These are phyloP conservation scores for Solanum bulbocastanum DNA, from an alignment of 257 asterid species.

Conservation along the genomic window DNA sequence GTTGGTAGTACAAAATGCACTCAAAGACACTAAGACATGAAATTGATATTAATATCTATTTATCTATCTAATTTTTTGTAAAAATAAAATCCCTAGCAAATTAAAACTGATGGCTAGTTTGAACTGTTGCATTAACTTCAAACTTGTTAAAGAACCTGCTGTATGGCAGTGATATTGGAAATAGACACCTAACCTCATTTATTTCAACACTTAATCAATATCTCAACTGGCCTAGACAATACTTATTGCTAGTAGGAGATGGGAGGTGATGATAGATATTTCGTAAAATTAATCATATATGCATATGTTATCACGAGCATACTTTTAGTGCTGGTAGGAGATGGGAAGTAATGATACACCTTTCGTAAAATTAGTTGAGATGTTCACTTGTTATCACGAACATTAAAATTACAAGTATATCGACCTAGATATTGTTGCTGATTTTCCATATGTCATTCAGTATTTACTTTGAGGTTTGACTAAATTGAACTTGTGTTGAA, in stretches of 20 bases:
- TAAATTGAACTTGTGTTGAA: no score
- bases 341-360: accelerated
- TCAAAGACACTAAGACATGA: neutral
- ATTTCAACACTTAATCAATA: neutral
- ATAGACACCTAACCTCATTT: neutral
- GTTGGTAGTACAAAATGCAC: neutral
- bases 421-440: neutral
- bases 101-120: neutral
- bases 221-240: neutral
- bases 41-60: neutral
- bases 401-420: no score
- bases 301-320: no score
- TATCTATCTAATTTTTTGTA: neutral
- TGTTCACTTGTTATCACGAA: no score
- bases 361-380: no score
- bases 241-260: no score
- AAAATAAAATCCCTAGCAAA: neutral
- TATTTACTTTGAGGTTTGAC: no score
- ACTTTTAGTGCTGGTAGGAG: no score
- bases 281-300: neutral
- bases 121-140: neutral
- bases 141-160: neutral
- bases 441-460: neutral
- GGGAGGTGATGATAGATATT: no score
- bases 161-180: neutral